Conservation (phyloP, 1,139 yeast genomes). For the Candida sp. region DNA sequence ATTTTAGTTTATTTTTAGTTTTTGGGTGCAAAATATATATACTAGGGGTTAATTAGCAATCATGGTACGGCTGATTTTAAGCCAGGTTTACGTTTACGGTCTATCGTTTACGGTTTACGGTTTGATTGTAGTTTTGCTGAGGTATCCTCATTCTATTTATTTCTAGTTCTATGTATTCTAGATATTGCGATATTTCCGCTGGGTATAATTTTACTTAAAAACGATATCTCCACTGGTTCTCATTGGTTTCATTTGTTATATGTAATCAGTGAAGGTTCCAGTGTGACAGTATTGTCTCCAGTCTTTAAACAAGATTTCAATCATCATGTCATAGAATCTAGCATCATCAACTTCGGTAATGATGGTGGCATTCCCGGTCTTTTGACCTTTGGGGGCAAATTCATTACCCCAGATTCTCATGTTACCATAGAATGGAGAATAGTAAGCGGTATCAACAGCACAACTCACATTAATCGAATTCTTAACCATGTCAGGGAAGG, state of each 20-base stretch:
- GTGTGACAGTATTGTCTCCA: conserved; percentile 29
- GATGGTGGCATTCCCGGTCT: conserved; percentile 30
- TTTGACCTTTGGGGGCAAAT: conserved; percentile 23
- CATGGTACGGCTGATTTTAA: not conserved
- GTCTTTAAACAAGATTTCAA: conserved; percentile 26
- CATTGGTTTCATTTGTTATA: too few species aligned
- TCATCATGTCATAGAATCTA: conserved; percentile 21
- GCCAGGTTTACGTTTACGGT: too few species aligned
- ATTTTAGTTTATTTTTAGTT: too few species aligned
- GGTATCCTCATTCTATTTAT: too few species aligned
- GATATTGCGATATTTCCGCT: too few species aligned
- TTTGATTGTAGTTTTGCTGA: too few species aligned
- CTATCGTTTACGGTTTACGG: too few species aligned
- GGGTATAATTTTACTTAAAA: too few species aligned
- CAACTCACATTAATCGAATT: conserved; percentile 20
- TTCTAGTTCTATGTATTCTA: too few species aligned
- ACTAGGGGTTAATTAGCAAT: not conserved
- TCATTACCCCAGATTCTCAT: conserved; percentile 29
- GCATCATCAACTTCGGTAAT: conserved; percentile 24
- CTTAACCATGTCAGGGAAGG: conserved; percentile 26
- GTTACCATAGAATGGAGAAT: conserved; percentile 38
- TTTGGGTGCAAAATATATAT: not conserved
- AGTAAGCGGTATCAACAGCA: conserved; percentile 33
- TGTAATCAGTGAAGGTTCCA: conserved; percentile 4
- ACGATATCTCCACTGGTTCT: too few species aligned